Evolutionary conservation across 495 filamentous ascomycete genomes (phyloP).

Genomic region (Daldinia childiae): DNA sequence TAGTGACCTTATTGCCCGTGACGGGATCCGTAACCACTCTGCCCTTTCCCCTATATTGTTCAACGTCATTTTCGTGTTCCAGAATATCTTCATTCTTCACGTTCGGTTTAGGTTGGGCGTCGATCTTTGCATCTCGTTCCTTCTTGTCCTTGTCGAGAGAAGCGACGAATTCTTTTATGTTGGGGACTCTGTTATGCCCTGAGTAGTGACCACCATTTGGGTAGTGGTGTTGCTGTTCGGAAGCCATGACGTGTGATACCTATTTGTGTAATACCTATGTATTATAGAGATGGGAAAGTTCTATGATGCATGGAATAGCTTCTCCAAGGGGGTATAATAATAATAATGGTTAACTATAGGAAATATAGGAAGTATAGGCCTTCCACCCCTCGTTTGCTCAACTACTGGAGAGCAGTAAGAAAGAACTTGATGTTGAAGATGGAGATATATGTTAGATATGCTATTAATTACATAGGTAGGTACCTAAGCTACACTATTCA

Average conservation of each 20-base stretch:
- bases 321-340: neutral
- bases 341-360: conserved; percentile 8
- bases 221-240: conserved; percentile 39
- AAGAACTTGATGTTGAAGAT: conserved; percentile 3
- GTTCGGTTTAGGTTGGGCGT: conserved; percentile 58
- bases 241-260: conserved; percentile 34
- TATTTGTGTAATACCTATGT: neutral
- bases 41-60: conserved; percentile 56
- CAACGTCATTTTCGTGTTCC: conserved; percentile 53
- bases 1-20: conserved; percentile 84
- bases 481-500: neutral
- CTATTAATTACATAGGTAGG: conserved; percentile 22
- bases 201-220: conserved; percentile 65
- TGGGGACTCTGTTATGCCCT: conserved; percentile 80
- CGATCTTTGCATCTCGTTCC: conserved; percentile 73
- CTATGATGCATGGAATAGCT: conserved; percentile 14
- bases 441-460: conserved; percentile 8
- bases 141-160: conserved; percentile 80
- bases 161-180: conserved; percentile 83
- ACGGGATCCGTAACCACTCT: conserved; percentile 86
- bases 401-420: neutral
- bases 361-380: conserved; percentile 1
- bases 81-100: conserved; percentile 46
- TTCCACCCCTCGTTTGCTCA: neutral
- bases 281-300: conserved; percentile 1